A percentile compares a stretch with the other conserved stretches of the same genome.
phyloP scores from a whole-genome alignment of 345 rosid species.

The Excoecaria agallocha region DNA sequence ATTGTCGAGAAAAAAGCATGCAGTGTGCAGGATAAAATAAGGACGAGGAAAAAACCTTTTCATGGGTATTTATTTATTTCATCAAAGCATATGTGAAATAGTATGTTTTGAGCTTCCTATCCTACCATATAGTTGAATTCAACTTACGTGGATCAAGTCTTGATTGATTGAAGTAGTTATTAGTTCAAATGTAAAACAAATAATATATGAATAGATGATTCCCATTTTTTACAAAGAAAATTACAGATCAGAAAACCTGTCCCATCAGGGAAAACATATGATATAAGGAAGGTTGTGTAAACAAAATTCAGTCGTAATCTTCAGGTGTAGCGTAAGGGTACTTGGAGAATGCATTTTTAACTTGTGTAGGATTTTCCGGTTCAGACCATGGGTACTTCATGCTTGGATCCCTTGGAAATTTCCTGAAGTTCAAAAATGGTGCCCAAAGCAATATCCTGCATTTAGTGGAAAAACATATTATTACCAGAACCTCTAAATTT shows the following conservation, averaged over 20 bases:
- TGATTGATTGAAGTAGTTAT: no score
- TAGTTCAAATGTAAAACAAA: no score
- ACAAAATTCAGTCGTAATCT: conserved; percentile 51
- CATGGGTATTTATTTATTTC: not conserved
- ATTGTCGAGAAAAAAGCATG: conserved; percentile 4
- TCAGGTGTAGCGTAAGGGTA: conserved; percentile 81
- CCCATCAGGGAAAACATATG: no score
- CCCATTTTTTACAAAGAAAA: no score
- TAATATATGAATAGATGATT: no score
- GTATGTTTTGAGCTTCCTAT: not conserved
- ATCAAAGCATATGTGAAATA: not conserved
- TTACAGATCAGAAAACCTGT: not conserved
- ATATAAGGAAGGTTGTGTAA: not conserved
- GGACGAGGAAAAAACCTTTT: not conserved
- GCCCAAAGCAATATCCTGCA: conserved; percentile 79
- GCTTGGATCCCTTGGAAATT: conserved; percentile 79
- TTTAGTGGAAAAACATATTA: not conserved
- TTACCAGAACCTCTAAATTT: not conserved
- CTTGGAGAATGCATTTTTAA: conserved; percentile 50
- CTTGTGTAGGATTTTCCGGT: conserved; percentile 60
- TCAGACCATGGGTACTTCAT: conserved; percentile 78
- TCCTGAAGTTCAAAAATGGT: conserved; percentile 89
- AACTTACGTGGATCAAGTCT: no score
- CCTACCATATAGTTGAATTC: no score
- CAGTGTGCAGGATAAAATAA: not conserved